Conservation (phyloP, 352 stramenopile genomes). For the Globisporangium spinosum region DNA sequence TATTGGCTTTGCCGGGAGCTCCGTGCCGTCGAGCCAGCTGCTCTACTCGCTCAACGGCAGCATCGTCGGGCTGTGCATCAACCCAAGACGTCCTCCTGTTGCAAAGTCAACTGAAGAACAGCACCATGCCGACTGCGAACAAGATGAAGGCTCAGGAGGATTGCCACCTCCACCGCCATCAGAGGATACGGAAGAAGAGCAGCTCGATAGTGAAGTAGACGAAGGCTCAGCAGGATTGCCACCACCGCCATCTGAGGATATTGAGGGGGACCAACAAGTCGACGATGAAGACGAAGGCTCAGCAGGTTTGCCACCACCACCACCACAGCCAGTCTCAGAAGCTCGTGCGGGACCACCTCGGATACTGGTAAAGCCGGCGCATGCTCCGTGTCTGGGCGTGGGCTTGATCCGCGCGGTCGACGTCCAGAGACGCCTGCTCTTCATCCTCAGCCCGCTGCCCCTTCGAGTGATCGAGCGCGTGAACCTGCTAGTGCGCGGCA, state of each 20-base stretch:
- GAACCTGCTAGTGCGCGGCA: conserved; percentile 73
- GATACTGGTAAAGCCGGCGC: conserved; percentile 48
- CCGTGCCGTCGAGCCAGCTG: conserved; percentile 69
- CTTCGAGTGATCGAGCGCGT: conserved; percentile 46
- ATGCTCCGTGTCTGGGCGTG: conserved; percentile 63
- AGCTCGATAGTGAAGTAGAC: background rate
- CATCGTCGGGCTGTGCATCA: conserved; percentile 74
- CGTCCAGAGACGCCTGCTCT: conserved; percentile 42
- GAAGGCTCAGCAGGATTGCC: background rate
- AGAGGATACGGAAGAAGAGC: background rate
- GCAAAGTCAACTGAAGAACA: too few species aligned
- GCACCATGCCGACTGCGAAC: too few species aligned
- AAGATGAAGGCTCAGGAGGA: background rate
- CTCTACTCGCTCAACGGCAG: conserved; percentile 69
- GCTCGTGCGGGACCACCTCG: conserved; percentile 27
- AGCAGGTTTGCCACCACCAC: background rate
- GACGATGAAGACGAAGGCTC: background rate
- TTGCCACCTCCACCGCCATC: background rate
- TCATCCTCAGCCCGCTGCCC: conserved; percentile 68
- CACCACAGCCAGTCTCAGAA: background rate
- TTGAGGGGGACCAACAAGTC: background rate
- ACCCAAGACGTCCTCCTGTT: conserved; percentile 18
- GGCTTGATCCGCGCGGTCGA: conserved; percentile 70
- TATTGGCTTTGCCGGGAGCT: conserved; percentile 51
- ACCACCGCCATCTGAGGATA: background rate